phyloP scores from a whole-genome alignment of 2,329 filamentous ascomycete genomes.

The Grosmannia serpens region DNA sequence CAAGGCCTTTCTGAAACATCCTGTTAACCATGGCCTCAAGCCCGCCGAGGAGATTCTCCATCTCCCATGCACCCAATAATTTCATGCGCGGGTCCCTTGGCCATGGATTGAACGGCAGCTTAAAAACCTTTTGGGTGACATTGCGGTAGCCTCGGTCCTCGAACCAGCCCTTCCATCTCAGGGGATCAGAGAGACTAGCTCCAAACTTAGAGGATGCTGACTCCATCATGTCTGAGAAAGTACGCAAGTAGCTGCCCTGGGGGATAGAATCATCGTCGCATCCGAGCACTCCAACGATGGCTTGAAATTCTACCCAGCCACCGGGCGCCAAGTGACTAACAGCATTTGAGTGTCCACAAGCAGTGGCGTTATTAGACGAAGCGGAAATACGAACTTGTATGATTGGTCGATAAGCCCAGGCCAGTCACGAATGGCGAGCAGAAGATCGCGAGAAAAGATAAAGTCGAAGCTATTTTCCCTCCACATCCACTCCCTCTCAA shows the following conservation, averaged over 20 bases:
- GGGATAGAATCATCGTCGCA: constrained; percentile 13
- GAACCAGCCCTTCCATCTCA: constrained; percentile 11
- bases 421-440: constrained; percentile 12
- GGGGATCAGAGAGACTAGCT: constrained; percentile 11
- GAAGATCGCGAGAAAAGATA: constrained; percentile 20
- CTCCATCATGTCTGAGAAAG: constrained; percentile 7
- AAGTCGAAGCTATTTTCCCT: constrained; percentile 24
- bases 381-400: constrained; percentile 16
- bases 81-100: constrained; percentile 14
- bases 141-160: constrained; percentile 13
- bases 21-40: constrained; percentile 14
- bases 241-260: constrained; percentile 3
- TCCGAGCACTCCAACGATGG: constrained; percentile 3
- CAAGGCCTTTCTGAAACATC: constrained; percentile 6
- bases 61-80: constrained; percentile 13
- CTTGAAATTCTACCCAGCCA: constrained; percentile 12
- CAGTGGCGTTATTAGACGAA: too few species aligned
- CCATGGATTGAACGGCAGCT: constrained; percentile 13
- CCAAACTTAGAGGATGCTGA: constrained; percentile 6
- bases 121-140: constrained; percentile 10
- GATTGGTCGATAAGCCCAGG: constrained; percentile 26
- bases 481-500: constrained; percentile 24
- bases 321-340: constrained; percentile 13
- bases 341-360: too few species aligned
- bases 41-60: constrained; percentile 7